phyloP scores from a whole-genome alignment of 1,284 basidiomycete genomes.

The Moniliella sp. region DNA sequence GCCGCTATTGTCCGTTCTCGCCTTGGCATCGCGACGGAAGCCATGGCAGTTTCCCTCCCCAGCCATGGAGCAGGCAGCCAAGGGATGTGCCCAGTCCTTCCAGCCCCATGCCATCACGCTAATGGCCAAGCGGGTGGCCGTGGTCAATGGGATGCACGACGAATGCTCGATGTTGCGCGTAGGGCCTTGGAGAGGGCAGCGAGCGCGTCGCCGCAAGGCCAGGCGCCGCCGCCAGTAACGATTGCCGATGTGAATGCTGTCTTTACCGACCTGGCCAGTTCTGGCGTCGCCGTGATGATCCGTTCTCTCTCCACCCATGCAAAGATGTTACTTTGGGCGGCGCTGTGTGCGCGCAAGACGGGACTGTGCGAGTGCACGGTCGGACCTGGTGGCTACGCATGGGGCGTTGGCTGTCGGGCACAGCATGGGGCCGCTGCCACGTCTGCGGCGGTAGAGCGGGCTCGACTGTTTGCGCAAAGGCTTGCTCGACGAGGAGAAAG shows the following conservation, averaged over 20 bases:
- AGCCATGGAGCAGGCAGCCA: slow-evolving; percentile 13
- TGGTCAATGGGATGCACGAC: slow-evolving; percentile 82
- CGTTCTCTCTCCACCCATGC: slow-evolving; percentile 16
- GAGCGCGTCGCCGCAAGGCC: slow-evolving; percentile 4
- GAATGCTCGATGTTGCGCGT: slow-evolving; percentile 78
- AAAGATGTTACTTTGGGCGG: slow-evolving; percentile 41
- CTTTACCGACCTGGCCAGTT: slow-evolving; percentile 70
- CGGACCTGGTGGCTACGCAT: slow-evolving; percentile 43
- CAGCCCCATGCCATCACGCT: slow-evolving; percentile 57
- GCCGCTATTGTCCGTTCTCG: slow-evolving; percentile 67
- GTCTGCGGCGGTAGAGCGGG: background rate
- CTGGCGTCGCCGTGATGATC: slow-evolving; percentile 45
- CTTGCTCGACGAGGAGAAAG: background rate
- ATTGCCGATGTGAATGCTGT: slow-evolving; percentile 58
- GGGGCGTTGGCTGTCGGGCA: slow-evolving; percentile 14
- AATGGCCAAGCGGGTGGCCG: slow-evolving; percentile 71
- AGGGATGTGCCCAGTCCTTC: slow-evolving; percentile 44
- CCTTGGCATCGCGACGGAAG: slow-evolving; percentile 34
- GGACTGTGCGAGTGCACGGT: slow-evolving; percentile 71
- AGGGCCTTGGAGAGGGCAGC: slow-evolving; percentile 18
- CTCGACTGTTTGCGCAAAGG: background rate
- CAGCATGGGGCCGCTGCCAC: slow-evolving; percentile 3
- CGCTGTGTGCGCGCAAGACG: slow-evolving; percentile 59
- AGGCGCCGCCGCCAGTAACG: slow-evolving; percentile 42
- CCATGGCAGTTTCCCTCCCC: background rate